Conservation (phyloP, 2,329 filamentous ascomycete species). For the Ramichloridium luteum region DNA sequence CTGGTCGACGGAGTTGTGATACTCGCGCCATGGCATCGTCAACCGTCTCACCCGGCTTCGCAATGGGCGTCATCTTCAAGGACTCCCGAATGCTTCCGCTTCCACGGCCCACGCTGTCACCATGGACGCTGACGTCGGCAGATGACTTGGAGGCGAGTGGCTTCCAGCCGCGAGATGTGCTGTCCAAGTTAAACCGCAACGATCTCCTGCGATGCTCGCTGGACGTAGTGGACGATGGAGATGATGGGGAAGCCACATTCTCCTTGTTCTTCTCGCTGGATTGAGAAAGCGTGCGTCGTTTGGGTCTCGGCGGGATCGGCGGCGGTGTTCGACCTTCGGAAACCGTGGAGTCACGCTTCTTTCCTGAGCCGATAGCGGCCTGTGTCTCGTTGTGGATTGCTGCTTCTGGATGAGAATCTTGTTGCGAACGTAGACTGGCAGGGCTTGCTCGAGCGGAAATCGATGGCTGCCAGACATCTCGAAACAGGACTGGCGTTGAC, state of each 20-base stretch:
- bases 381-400: no score
- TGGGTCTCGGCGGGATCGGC: background rate
- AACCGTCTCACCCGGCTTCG: conserved; percentile 8
- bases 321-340: background rate
- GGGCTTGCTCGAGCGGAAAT: no score
- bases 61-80: conserved; percentile 13
- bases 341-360: background rate
- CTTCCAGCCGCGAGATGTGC: conserved; percentile 8
- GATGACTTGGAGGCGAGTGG: conserved; percentile 10
- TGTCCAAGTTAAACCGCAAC: conserved; percentile 10
- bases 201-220: background rate
- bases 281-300: background rate
- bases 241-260: background rate
- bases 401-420: no score
- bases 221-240: background rate
- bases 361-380: no score
- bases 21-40: conserved; percentile 10
- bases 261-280: no score
- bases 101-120: conserved; percentile 3
- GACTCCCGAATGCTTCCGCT: conserved; percentile 8
- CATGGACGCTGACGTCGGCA: conserved; percentile 6
- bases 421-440: no score
- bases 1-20: conserved; percentile 7
- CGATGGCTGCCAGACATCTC: no score
- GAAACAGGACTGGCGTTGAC: no score